Evolutionary conservation across 139 green algal species (phyloP).

Genomic region (Pseudopediastrum boryanum): DNA sequence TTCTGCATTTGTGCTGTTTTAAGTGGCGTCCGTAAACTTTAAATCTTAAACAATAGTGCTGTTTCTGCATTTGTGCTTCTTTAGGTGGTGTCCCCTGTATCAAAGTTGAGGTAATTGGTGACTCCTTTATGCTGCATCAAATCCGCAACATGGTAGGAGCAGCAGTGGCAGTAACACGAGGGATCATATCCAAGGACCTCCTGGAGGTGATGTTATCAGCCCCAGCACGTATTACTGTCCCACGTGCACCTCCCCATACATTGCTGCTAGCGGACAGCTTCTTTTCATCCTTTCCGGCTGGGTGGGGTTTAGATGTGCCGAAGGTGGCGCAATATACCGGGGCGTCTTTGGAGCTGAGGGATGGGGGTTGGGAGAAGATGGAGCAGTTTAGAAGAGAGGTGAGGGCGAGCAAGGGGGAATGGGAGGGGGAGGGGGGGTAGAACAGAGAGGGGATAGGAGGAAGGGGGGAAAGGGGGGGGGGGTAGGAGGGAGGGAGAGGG

Average conservation of each 20-base stretch:
- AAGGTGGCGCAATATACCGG: slow-evolving; percentile 36
- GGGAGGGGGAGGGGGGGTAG: neutral
- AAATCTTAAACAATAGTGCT: too few relatives aligned
- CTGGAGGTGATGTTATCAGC: slow-evolving; percentile 66
- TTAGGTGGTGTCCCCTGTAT: slow-evolving; percentile 61
- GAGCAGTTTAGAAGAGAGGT: slow-evolving; percentile 37
- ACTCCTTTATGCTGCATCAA: slow-evolving; percentile 85
- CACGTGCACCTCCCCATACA: slow-evolving; percentile 74
- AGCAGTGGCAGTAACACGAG: slow-evolving; percentile 67
- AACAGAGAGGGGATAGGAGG: neutral
- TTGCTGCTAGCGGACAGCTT: slow-evolving; percentile 70
- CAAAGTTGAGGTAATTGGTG: slow-evolving; percentile 52
- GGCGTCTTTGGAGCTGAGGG: slow-evolving; percentile 44
- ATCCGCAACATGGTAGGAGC: slow-evolving; percentile 79
- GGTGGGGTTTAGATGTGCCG: slow-evolving; percentile 28
- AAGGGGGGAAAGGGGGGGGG: neutral
- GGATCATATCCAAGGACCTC: slow-evolving; percentile 62
- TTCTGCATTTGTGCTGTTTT: too few relatives aligned
- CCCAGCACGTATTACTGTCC: slow-evolving; percentile 66
- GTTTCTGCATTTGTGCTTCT: slow-evolving; percentile 11
- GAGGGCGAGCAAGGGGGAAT: neutral
- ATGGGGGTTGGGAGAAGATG: slow-evolving; percentile 34
- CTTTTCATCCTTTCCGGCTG: slow-evolving; percentile 46
- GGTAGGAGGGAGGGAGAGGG: neutral
- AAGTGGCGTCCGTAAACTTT: too few relatives aligned